phyloP scores from a whole-genome alignment of 768 basidiomycete species.

The Amanita thiersii region DNA sequence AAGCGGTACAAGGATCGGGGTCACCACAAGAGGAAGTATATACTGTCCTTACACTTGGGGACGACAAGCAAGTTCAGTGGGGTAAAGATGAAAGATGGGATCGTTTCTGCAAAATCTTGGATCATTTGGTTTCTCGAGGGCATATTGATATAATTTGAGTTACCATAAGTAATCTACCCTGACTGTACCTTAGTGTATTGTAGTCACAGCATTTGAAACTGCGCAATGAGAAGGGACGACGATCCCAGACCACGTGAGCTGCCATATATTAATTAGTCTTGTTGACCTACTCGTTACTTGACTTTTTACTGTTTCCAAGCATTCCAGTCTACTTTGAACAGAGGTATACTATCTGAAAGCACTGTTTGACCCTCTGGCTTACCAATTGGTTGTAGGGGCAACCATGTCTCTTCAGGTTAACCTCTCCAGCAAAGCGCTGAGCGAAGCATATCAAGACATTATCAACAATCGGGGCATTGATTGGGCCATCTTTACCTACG shows the following conservation, averaged over 20 bases:
- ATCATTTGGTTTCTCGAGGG: constrained; percentile 7
- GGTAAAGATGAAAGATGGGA: constrained; percentile 47
- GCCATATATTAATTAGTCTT: neutral
- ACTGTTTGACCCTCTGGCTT: neutral
- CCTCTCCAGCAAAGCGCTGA: constrained; percentile 64
- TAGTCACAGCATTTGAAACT: no score
- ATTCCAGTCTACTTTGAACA: no score
- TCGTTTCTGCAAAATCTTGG: constrained; percentile 28
- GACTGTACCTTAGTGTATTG: no score
- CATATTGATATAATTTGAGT: neutral
- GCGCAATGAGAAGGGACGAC: neutral
- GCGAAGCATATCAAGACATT: constrained; percentile 68
- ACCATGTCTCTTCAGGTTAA: constrained; percentile 76
- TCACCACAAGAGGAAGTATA: constrained; percentile 23
- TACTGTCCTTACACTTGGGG: constrained; percentile 40
- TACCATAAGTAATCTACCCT: no score
- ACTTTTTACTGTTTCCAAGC: neutral
- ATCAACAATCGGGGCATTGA: constrained; percentile 59
- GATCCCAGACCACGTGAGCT: neutral
- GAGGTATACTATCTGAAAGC: no score
- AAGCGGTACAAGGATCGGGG: constrained; percentile 25
- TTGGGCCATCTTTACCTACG: constrained; percentile 77
- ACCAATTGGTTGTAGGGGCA: neutral
- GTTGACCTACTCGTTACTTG: neutral
- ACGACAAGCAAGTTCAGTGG: constrained; percentile 49